phyloP scores from a whole-genome alignment of 2,329 filamentous ascomycete genomes.

The Diaporthe citrichinensis region DNA sequence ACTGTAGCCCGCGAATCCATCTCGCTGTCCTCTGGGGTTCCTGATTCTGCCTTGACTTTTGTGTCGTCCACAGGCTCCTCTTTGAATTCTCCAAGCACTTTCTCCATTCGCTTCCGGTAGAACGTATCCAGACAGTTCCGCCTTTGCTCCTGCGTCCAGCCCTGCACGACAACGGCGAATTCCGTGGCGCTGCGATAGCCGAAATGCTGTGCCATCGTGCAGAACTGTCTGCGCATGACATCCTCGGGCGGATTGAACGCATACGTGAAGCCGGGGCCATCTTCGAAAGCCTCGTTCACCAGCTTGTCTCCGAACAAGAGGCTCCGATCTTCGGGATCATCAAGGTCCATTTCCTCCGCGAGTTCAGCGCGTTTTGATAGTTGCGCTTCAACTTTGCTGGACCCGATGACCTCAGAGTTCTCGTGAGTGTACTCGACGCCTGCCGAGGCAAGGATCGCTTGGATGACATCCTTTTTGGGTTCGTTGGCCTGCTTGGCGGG shows the following conservation, averaged over 20 bases:
- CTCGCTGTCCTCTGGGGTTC: slow-evolving; percentile 32
- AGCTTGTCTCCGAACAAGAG: slow-evolving; percentile 71
- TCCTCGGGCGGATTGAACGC: slow-evolving; percentile 80
- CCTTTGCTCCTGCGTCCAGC: slow-evolving; percentile 88
- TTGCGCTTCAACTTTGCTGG: slow-evolving; percentile 90
- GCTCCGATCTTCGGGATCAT: slow-evolving; percentile 57
- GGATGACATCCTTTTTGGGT: slow-evolving; percentile 79
- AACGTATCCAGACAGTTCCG: slow-evolving; percentile 84
- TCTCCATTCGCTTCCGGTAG: slow-evolving; percentile 77
- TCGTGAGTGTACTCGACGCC: slow-evolving; percentile 97
- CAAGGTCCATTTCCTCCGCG: slow-evolving; percentile 58
- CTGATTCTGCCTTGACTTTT: slow-evolving; percentile 33
- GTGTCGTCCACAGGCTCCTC: slow-evolving; percentile 41
- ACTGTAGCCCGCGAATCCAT: slow-evolving; percentile 26
- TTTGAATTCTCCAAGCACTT: slow-evolving; percentile 53
- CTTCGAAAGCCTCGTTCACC: slow-evolving; percentile 49
- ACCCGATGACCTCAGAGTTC: slow-evolving; percentile 94
- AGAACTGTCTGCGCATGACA: slow-evolving; percentile 87
- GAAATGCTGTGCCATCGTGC: slow-evolving; percentile 86
- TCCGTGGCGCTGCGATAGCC: slow-evolving; percentile 83
- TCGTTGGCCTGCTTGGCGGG: slow-evolving; percentile 53
- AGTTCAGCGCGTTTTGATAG: slow-evolving; percentile 83
- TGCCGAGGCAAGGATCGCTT: slow-evolving; percentile 88
- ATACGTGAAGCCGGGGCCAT: slow-evolving; percentile 51
- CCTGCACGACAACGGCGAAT: slow-evolving; percentile 92